phyloP scores from a whole-genome alignment of 306 rosid species.

The Vigna angularis region DNA sequence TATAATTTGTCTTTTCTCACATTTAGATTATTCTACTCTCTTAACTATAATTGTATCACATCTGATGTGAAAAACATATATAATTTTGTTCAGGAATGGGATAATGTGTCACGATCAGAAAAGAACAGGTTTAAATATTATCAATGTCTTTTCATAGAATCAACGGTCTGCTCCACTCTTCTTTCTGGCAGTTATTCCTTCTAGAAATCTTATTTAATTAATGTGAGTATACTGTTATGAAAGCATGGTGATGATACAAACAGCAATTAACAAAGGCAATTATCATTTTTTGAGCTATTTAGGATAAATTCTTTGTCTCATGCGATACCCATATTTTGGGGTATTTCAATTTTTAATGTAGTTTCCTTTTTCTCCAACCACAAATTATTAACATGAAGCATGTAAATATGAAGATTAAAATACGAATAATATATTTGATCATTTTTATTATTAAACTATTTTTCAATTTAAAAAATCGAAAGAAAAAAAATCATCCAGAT shows the following conservation, averaged over 20 bases:
- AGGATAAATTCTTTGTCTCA: constrained; percentile 50
- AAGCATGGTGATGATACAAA: background rate
- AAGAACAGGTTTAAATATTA: constrained; percentile 29
- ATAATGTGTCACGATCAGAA: constrained; percentile 27
- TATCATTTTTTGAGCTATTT: background rate
- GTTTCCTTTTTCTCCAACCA: constrained; percentile 14
- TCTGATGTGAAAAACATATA: background rate
- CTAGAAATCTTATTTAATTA: constrained; percentile 10
- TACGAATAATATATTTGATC: background rate
- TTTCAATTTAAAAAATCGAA: too few relatives aligned
- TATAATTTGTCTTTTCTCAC: too few relatives aligned
- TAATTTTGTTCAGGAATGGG: constrained; percentile 4
- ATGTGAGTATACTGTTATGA: background rate
- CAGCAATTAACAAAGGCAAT: background rate
- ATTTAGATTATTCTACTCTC: background rate
- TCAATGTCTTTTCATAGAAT: constrained; percentile 40
- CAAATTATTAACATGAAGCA: too few relatives aligned
- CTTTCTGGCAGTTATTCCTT: constrained; percentile 23
- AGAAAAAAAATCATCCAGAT: background rate
- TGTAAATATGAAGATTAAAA: background rate
- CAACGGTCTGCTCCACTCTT: constrained; percentile 31
- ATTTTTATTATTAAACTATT: too few relatives aligned
- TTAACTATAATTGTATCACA: background rate
- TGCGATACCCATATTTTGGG: constrained; percentile 38
- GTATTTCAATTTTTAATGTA: background rate